Conservation (phyloP, 305 asterid genomes). For the Plantago rigida region DNA sequence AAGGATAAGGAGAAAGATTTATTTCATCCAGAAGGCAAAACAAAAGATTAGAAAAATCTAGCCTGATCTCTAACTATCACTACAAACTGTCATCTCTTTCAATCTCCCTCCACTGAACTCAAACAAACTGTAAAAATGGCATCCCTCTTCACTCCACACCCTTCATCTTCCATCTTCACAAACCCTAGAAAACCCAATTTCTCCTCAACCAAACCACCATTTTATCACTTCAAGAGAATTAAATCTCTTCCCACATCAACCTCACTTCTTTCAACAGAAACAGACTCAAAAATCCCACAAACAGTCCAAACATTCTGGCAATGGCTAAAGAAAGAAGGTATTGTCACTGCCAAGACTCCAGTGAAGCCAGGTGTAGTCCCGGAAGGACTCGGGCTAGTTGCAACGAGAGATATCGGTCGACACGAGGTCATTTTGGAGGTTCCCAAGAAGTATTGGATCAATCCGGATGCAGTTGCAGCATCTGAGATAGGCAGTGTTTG, state of each 20-base stretch:
- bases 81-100: background rate
- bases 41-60: background rate
- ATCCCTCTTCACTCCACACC: slow-evolving; percentile 33
- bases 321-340: slow-evolving; percentile 78
- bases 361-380: slow-evolving; percentile 74
- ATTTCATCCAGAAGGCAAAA: background rate
- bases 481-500: slow-evolving; percentile 73
- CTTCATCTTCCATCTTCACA: slow-evolving; percentile 30
- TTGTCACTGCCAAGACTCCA: slow-evolving; percentile 72
- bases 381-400: slow-evolving; percentile 83
- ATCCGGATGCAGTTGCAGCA: slow-evolving; percentile 54
- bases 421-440: slow-evolving; percentile 83
- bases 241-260: slow-evolving; percentile 29
- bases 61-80: slow-evolving; percentile 1
- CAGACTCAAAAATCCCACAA: slow-evolving; percentile 48
- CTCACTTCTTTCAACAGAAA: slow-evolving; percentile 35
- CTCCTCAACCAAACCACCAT: slow-evolving; percentile 25
- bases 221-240: slow-evolving; percentile 29
- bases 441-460: slow-evolving; percentile 77
- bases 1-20: too few relatives aligned
- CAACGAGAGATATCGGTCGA: slow-evolving; percentile 47
- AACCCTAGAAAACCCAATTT: slow-evolving; percentile 23
- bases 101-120: background rate
- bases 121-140: slow-evolving; percentile 33
- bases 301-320: slow-evolving; percentile 69